Base-by-base conservation (phyloP, 1,284 basidiomycete species). In the Salmacisia buchloeana region DNA sequence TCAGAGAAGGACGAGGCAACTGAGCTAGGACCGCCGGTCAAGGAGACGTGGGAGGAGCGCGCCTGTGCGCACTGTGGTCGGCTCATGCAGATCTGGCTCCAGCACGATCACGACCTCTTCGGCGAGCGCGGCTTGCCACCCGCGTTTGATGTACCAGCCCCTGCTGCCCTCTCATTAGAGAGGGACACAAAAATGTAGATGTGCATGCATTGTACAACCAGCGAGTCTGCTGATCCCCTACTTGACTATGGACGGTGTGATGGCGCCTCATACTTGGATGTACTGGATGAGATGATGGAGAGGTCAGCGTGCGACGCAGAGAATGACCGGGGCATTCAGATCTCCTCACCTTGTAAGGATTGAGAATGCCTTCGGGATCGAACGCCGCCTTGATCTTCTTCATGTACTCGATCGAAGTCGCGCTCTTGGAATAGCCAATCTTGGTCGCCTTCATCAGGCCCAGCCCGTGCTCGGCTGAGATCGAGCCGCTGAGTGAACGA, bases 391-490 rank as follows among this genome's bases (percentile, higher is more conserved):
- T 97, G 78, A 98, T 87, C 80, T 85, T 87, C 81, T 86, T 89
- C 94, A 99, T 98, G 83, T 88, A 83, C 61, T 87, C 87, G 73
- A 97, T 89, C 70, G 89, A 90, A 29, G 86, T 85, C 15, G 84
- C 82, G 67, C 84, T 85, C 82, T 98, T 96, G 7, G 91, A 91
- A 81, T 97, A 98, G 38, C 86, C 86, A 36, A 99, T 85, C 52
- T 92, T 91, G 68, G 90, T 87, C 0, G 91, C 90, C 83, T 98
- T 99, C 90, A 94, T 94, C 0, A 89, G 84, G 3, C 96, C 92
- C 61, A 98, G 87, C 2, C 96, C 94, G 80, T 98, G 94, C 79
- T 98, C 94, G 1, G 96, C 96, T 7, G 92, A 96, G 70, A 98
- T 87, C 0, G 94, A 97, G 1, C 96, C 96, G 57, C 71, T 76